Conservation (phyloP, 2,329 filamentous ascomycete genomes). For the Endothia cerciana region DNA sequence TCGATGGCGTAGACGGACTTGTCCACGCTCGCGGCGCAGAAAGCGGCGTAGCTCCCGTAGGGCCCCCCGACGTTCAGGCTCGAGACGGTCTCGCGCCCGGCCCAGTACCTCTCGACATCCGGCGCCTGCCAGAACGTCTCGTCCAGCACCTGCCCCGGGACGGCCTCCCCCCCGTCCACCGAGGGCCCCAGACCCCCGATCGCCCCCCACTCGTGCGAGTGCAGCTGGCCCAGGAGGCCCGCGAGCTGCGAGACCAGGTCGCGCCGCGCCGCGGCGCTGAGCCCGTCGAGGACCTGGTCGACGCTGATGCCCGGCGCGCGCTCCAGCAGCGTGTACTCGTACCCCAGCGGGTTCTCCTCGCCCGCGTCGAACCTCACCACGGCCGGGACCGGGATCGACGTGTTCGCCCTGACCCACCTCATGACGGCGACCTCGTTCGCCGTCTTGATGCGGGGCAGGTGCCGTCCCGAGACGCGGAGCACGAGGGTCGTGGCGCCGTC, state of each 20-base stretch:
- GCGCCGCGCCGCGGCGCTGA: constrained; percentile 30
- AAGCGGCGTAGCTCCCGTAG: constrained; percentile 35
- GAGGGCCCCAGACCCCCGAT: constrained; percentile 37
- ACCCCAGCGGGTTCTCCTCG: constrained; percentile 36
- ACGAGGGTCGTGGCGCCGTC: constrained; percentile 32
- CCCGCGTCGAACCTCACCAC: constrained; percentile 37
- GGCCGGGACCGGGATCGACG: constrained; percentile 40
- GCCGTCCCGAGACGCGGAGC: constrained; percentile 41
- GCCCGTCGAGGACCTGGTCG: constrained; percentile 35
- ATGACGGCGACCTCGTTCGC: constrained; percentile 43
- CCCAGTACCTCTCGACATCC: constrained; percentile 38
- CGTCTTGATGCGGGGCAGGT: constrained; percentile 43
- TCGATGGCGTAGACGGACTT: constrained; percentile 37
- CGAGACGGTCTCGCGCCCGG: constrained; percentile 30
- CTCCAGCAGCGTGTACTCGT: constrained; percentile 41
- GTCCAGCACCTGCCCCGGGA: constrained; percentile 38
- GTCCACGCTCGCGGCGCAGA: constrained; percentile 34
- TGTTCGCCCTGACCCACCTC: constrained; percentile 39
- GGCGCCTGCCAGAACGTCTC: constrained; percentile 43
- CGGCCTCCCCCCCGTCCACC: constrained; percentile 19
- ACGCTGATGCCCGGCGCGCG: constrained; percentile 36
- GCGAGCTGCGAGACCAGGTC: constrained; percentile 38
- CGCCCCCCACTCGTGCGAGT: constrained; percentile 33
- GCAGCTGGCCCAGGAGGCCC: constrained; percentile 38
- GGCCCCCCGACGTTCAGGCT: constrained; percentile 37